A percentile compares a stretch with the other conserved stretches of the same genome.
Evolutionary conservation across 208 protist species (phyloP).

Genomic region (Giardia duodenalis): DNA sequence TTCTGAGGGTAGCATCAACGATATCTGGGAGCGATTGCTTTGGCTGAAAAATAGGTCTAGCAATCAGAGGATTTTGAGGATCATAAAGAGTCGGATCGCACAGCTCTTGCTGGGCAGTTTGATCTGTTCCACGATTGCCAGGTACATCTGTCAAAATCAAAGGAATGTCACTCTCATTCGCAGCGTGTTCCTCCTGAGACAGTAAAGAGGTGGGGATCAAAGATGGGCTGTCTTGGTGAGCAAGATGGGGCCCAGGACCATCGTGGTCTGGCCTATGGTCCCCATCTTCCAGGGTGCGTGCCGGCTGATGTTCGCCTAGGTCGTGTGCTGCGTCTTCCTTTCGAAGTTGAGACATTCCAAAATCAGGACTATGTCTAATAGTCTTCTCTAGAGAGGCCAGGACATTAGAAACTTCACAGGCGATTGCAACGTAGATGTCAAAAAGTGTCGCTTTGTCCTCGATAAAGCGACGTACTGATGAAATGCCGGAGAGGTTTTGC

Average conservation of each 20-base stretch:
- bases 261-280: neutral
- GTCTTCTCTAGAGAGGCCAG: neutral
- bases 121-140: neutral
- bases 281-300: neutral
- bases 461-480: neutral
- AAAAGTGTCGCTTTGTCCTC: neutral
- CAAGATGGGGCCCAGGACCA: neutral
- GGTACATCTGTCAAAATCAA: no score
- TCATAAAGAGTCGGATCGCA: neutral
- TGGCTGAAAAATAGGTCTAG: neutral
- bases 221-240: neutral
- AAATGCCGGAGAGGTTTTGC: neutral
- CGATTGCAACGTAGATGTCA: neutral
- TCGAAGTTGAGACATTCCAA: neutral
- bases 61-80: neutral
- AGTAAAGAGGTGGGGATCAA: neutral
- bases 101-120: neutral
- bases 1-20: neutral
- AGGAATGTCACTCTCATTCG: neutral
- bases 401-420: neutral
- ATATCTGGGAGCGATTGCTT: neutral
- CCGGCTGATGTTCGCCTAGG: neutral
- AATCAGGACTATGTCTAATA: neutral
- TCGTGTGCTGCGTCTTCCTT: neutral
- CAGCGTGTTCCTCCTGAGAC: neutral